phyloP scores from a whole-genome alignment of 805 yeast species.

The Wickerhamiella musiphila region DNA sequence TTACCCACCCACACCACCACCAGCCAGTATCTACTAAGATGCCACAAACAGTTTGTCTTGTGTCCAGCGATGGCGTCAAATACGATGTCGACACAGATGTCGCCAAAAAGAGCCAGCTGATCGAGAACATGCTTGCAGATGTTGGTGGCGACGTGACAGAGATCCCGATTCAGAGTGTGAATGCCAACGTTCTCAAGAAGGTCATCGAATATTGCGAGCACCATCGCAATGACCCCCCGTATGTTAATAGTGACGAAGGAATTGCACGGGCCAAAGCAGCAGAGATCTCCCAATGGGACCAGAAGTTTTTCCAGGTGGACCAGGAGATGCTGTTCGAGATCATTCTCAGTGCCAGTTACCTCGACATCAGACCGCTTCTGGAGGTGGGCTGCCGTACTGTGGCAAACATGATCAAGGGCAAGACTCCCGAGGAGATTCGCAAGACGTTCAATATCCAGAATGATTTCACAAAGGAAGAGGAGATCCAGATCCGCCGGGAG shows the following conservation, averaged over 20 bases:
- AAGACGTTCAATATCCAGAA: constrained; percentile 28
- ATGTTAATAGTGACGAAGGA: constrained; percentile 37
- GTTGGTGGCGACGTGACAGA: constrained; percentile 47
- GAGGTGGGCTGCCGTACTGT: constrained; percentile 34
- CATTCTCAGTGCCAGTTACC: constrained; percentile 30
- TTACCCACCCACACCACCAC: not conserved
- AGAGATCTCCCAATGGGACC: constrained; percentile 92
- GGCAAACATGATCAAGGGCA: constrained; percentile 32
- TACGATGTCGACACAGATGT: constrained; percentile 31
- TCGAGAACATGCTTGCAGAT: constrained; percentile 77
- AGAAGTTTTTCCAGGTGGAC: constrained; percentile 81
- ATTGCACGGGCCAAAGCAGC: constrained; percentile 60
- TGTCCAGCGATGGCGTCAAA: constrained; percentile 14
- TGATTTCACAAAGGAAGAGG: constrained; percentile 32
- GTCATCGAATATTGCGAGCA: constrained; percentile 96
- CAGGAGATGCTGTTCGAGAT: constrained; percentile 38
- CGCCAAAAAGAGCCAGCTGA: constrained; percentile 70
- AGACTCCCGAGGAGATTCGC: constrained; percentile 30
- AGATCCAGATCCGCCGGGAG: constrained; percentile 29
- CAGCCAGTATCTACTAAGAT: not conserved
- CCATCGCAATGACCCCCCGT: constrained; percentile 58
- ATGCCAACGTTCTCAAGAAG: constrained; percentile 47
- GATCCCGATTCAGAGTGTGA: constrained; percentile 81
- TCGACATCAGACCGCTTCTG: constrained; percentile 28
- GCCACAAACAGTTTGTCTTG: constrained; percentile 8